A percentile compares a stretch with the other conserved stretches of the same genome.
Conservation (phyloP, 2,329 filamentous ascomycete genomes). For the Mollisia scopiformis region DNA sequence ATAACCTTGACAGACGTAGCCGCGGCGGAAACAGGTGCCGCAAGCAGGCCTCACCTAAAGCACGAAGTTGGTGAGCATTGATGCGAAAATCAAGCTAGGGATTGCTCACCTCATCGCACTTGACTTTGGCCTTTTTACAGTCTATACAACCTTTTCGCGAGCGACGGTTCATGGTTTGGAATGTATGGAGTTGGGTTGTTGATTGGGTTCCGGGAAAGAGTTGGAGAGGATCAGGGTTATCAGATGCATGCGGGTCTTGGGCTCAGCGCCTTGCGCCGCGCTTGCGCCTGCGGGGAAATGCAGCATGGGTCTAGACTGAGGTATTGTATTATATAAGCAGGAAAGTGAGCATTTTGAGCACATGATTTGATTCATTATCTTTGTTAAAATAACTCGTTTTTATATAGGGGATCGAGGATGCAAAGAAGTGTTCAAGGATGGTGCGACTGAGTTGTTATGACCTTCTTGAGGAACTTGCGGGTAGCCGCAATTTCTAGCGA, state of each 20-base stretch:
- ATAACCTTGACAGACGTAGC: constrained; percentile 37
- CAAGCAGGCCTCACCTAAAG: constrained; percentile 27
- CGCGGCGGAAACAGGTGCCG: constrained; percentile 38
- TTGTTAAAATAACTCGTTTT: too few species aligned
- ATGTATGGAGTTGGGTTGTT: not conserved
- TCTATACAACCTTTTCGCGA: constrained; percentile 56
- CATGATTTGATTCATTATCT: too few species aligned
- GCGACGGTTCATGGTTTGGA: constrained; percentile 13
- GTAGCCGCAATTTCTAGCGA: too few species aligned
- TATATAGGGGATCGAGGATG: too few species aligned
- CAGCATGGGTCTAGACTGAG: too few species aligned
- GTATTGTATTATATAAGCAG: too few species aligned
- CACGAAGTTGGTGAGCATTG: too few species aligned
- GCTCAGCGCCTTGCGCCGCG: not conserved
- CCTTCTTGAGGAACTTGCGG: too few species aligned
- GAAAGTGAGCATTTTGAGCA: too few species aligned
- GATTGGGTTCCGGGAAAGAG: not conserved
- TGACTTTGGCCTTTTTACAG: constrained; percentile 68
- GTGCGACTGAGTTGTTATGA: too few species aligned
- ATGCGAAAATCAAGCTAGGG: too few species aligned
- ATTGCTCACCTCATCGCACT: constrained; percentile 70
- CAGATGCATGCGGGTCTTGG: not conserved
- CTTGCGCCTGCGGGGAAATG: not conserved
- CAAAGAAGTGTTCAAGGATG: too few species aligned
- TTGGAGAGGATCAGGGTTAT: not conserved